phyloP scores from a whole-genome alignment of 495 filamentous ascomycete species.

The Margaritispora aquatica region DNA sequence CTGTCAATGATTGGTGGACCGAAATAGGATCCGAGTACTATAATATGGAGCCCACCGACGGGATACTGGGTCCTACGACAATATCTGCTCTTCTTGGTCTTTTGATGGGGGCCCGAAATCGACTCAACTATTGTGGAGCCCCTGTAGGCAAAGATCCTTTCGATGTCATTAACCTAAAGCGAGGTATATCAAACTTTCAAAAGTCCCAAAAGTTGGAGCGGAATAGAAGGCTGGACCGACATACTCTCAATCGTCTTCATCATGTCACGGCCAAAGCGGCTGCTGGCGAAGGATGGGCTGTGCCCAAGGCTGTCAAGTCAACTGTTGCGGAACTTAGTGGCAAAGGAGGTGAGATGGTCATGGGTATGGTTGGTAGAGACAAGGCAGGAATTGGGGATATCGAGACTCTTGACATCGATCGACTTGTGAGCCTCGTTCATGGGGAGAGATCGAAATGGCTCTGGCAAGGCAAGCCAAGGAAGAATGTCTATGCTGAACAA shows the following conservation, averaged over 20 bases:
- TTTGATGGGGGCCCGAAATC: constrained; percentile 82
- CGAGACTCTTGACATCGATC: constrained; percentile 84
- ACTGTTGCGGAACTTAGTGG: constrained; percentile 91
- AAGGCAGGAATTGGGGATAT: constrained; percentile 87
- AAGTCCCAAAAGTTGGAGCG: constrained; percentile 76
- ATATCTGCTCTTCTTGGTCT: constrained; percentile 84
- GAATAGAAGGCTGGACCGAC: constrained; percentile 72
- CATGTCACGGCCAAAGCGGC: constrained; percentile 82
- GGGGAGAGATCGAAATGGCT: constrained; percentile 87
- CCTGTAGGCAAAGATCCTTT: constrained; percentile 90
- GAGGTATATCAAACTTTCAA: constrained; percentile 82
- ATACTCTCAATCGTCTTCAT: constrained; percentile 76
- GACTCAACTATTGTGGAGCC: constrained; percentile 70
- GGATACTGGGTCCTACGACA: constrained; percentile 85
- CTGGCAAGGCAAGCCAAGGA: constrained; percentile 80
- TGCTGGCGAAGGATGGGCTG: constrained; percentile 62
- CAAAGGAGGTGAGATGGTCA: constrained; percentile 91
- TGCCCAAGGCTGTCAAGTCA: constrained; percentile 87
- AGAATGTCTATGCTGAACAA: constrained; percentile 41
- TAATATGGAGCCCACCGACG: constrained; percentile 86
- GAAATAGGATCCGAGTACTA: constrained; percentile 88
- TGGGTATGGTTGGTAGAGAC: constrained; percentile 87
- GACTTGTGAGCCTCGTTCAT: constrained; percentile 65
- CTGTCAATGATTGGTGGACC: constrained; percentile 93
- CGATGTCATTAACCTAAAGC: constrained; percentile 72